Evolutionary conservation across 257 asterid genomes (phyloP).

Genomic region (Jaltomata sinuosa): DNA sequence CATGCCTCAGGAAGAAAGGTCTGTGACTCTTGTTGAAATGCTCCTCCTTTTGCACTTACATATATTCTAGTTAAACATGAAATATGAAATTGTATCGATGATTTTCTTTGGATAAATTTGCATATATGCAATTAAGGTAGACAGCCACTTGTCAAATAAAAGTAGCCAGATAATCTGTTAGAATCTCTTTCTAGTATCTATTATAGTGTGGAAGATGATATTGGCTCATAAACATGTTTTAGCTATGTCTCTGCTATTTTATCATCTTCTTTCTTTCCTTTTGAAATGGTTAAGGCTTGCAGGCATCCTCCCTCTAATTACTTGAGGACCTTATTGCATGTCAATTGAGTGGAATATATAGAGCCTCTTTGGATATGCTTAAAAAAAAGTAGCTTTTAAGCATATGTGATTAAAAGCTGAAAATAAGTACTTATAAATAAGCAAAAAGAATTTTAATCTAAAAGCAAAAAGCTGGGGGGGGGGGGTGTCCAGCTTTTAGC

Average conservation of each 20-base stretch:
- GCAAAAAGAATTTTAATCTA: too few relatives aligned
- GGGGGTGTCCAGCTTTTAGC: too few relatives aligned
- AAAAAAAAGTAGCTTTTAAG: too few relatives aligned
- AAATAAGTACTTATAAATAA: too few relatives aligned
- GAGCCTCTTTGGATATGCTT: too few relatives aligned
- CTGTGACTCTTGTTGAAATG: not conserved
- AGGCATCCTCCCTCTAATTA: not conserved
- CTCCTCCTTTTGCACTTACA: not conserved
- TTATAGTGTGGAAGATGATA: not conserved
- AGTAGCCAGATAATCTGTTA: not conserved
- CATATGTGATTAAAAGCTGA: too few relatives aligned
- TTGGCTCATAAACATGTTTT: not conserved
- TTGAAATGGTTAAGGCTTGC: not conserved
- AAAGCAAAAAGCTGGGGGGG: too few relatives aligned
- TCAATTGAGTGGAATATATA: not conserved
- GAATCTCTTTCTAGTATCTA: not conserved
- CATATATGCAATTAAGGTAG: not conserved
- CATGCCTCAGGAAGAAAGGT: slow-evolving; percentile 97
- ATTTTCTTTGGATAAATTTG: not conserved
- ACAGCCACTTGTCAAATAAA: not conserved
- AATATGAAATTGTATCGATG: not conserved
- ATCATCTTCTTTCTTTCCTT: not conserved
- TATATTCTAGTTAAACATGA: not conserved
- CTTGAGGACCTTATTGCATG: not conserved
- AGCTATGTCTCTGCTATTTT: not conserved